Percentiles rank a stretch among this genome's conserved stretches.
Conservation (phyloP, 495 filamentous ascomycete species). For the Neurospora sp. region DNA sequence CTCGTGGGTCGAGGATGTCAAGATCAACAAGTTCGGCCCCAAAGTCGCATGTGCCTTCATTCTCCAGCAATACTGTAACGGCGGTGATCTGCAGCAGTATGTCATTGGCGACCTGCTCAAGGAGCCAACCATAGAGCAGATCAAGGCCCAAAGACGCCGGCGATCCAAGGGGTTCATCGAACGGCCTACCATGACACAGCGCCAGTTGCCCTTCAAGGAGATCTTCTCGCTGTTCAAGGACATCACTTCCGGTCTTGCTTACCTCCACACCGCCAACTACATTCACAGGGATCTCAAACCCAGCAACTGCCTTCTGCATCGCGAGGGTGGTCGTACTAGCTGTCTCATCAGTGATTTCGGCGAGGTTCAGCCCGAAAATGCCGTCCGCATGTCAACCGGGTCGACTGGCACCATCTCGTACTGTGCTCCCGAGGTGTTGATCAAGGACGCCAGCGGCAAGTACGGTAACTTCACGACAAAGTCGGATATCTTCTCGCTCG, state of each 20-base stretch:
- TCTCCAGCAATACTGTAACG: conserved; percentile 93
- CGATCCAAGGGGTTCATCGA: conserved; percentile 52
- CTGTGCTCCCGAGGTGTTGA: conserved; percentile 89
- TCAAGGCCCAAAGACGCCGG: conserved; percentile 78
- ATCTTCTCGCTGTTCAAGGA: conserved; percentile 97
- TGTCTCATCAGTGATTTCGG: conserved; percentile 96
- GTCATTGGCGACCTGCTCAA: conserved; percentile 58
- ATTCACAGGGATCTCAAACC: conserved; percentile 96
- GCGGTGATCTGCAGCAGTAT: conserved; percentile 83
- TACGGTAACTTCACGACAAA: conserved; percentile 92
- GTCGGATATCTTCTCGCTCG: conserved; percentile 91
- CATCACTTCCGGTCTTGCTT: conserved; percentile 81
- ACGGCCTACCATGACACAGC: conserved; percentile 38
- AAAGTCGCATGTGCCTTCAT: conserved; percentile 94
- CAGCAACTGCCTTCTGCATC: conserved; percentile 85
- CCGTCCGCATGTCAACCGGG: conserved; percentile 74
- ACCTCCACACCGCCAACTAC: conserved; percentile 87
- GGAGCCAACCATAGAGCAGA: conserved; percentile 58
- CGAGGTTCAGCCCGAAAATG: conserved; percentile 78
- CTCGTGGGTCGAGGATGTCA: conserved; percentile 89
- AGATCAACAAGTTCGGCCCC: conserved; percentile 75
- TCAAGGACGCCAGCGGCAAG: conserved; percentile 55
- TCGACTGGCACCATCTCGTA: conserved; percentile 95
- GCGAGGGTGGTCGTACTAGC: conserved; percentile 54
- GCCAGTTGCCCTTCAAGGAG: conserved; percentile 69